Base-by-base conservation (phyloP, 495 filamentous ascomycete genomes). In the Penicillium pancosmium region DNA sequence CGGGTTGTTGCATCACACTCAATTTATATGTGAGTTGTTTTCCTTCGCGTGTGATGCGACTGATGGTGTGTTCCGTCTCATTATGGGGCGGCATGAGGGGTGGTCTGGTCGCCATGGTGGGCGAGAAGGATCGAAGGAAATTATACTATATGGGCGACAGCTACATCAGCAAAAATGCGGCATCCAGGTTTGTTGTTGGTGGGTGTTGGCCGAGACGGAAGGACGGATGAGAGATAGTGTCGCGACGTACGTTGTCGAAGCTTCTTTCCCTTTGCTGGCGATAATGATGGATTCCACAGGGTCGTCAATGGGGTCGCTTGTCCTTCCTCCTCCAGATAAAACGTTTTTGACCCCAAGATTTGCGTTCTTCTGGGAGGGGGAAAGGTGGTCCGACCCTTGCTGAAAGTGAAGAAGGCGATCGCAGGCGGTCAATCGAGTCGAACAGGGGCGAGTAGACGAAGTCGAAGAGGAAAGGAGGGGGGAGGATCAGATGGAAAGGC, bases 1-100 rank as follows among this genome's bases (percentile, higher is more conserved):
- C 88, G 1, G 94, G 94, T 68, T 98, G 92, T 73, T 98, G 94
- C 68, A 97, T 88, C 49, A 98, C 91, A 61, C 81, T 87, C 75
- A 97, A 70, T 63, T 82, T 80, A 69, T 98, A 98, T 55, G 86
- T 91, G 58, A 98, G 79, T 54, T 84, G 85, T 66, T 88, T 88
- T 52, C 91, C 92, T 60, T 92, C 87, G 59, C 85, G 89, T 33
- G 92, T 95, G 27, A 85, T 74, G 40, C 93, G 85, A 52, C 81
- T 85, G 64, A 80, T 76, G 46, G 73, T 74, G 65, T 80, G 79
- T 53, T 76, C 74, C 16, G 82, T 87, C 75, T 91, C 85, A 61
- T 88, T 87, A 23, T 71, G 59, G 41, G 73, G 75, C 38, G 71
- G 64, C 65, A 76, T 64, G 31, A 69, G 59, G 21, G 66, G 58